Conservation (phyloP, 2,329 filamentous ascomycete species). For the Trichoderma sp. region DNA sequence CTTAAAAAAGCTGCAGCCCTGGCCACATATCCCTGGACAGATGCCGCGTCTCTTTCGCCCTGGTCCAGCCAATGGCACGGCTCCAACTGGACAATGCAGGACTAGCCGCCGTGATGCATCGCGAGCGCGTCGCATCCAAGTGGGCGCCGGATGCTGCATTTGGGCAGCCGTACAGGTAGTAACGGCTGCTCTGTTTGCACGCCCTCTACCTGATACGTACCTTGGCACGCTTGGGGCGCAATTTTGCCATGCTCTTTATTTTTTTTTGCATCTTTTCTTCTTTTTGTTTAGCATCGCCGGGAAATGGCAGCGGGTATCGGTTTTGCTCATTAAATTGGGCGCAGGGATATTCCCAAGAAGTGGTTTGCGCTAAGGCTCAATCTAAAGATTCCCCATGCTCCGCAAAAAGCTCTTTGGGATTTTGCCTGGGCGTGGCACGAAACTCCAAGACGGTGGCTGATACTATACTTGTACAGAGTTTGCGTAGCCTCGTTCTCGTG, state of each 20-base stretch:
- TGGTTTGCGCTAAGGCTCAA: background rate
- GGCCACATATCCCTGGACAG: background rate
- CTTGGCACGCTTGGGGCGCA: background rate
- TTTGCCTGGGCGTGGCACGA: background rate
- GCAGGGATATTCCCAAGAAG: conserved; percentile 7
- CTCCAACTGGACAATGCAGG: conserved; percentile 16
- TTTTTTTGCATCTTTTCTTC: background rate
- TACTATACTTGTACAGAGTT: background rate
- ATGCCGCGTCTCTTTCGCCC: background rate
- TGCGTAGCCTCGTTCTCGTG: background rate
- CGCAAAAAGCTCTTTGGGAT: background rate
- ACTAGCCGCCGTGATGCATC: conserved; percentile 15
- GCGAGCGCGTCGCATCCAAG: conserved; percentile 5
- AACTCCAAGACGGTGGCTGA: conserved; percentile 7
- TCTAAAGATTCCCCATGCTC: background rate
- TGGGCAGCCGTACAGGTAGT: background rate
- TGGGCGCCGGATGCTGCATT: background rate
- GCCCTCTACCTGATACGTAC: background rate
- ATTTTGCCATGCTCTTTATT: no score
- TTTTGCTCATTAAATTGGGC: background rate
- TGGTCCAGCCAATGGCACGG: background rate
- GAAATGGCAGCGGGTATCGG: background rate
- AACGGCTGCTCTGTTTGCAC: background rate
- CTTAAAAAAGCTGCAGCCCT: background rate
- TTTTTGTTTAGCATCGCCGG: background rate